Conservation (phyloP, 768 basidiomycete genomes). For the Lanmaoa rubissima region DNA sequence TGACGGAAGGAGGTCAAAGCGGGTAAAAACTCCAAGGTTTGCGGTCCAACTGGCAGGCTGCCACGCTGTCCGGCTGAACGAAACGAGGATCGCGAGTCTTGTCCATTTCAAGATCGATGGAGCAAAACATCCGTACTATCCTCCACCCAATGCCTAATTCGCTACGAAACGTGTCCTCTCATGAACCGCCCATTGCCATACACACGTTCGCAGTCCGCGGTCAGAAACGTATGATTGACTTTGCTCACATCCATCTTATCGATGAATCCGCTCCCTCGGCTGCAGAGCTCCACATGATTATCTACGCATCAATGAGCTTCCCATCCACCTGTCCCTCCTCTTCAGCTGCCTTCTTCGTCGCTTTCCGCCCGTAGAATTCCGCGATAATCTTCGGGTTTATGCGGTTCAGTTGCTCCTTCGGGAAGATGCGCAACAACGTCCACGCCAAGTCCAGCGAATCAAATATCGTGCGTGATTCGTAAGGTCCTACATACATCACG, state of each 20-base stretch:
- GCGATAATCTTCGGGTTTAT: slow-evolving; percentile 95
- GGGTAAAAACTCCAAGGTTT: slow-evolving; percentile 17
- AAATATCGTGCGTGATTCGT: slow-evolving; percentile 94
- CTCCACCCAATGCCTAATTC: slow-evolving; percentile 3
- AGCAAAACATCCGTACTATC: slow-evolving; percentile 3
- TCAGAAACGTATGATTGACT: slow-evolving; percentile 11
- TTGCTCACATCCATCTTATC: slow-evolving; percentile 20
- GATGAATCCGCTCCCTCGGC: slow-evolving; percentile 1
- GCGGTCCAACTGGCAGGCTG: slow-evolving; percentile 26
- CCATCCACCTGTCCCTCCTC: slow-evolving; percentile 35
- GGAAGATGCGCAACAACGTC: slow-evolving; percentile 96
- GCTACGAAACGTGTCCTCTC: slow-evolving; percentile 15
- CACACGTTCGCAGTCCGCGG: slow-evolving; percentile 18
- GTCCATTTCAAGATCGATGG: slow-evolving; percentile 15
- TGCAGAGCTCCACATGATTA: slow-evolving; percentile 12
- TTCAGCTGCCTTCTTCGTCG: slow-evolving; percentile 57
- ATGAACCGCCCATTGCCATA: not conserved
- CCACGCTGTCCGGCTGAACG: slow-evolving; percentile 32
- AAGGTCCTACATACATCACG: slow-evolving; percentile 57
- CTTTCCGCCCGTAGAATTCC: slow-evolving; percentile 89
- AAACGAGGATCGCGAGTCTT: slow-evolving; percentile 21
- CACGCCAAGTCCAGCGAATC: slow-evolving; percentile 97
- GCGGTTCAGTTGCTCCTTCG: slow-evolving; percentile 96
- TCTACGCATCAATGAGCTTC: slow-evolving; percentile 66
- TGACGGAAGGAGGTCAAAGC: slow-evolving; percentile 24